Base-by-base conservation (phyloP, 257 asterid genomes). In the Rhazya stricta region DNA sequence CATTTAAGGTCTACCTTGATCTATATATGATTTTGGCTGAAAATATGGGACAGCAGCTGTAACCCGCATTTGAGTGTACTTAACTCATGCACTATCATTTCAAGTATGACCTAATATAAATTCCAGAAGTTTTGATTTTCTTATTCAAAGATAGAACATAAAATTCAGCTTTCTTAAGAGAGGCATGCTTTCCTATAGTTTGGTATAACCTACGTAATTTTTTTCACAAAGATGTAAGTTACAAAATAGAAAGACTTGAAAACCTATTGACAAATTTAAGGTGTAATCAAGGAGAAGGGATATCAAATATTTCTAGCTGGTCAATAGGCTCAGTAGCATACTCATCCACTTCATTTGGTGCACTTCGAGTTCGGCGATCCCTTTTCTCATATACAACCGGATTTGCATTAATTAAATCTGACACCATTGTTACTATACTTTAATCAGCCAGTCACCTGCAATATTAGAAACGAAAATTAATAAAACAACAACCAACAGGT, bases 271-370 rank as follows among this genome's bases (percentile, higher is more conserved):
- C 5, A 54, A 63, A 42, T 69, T 61, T 46, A 70, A 56, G 58
- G 77, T 32, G 43, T 34, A 69, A 77, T 46, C 62, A 72, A 58
- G 37, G 25, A 62, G 56, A 84, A 89, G 89, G 98, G 97, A 94
- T 94, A 94, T 94, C 96, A 83, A 91, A 94, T 69, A 94, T 80
- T 79, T 94, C 97, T 70, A 74, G 87, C 41, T 90, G 94, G 82
- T 94, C 98, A 65, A 94, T 94, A 3, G 84, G 61, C 74, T 90
- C 98, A 41, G 79, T 78, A 3, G 91, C 72, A 79, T 86, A 83
- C 81, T 94, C 97, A 75, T 76, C 91, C 80, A 84, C 86, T 77
- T 86, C 85, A 77, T 71, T 69, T 32, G 83, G 87, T 62, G 85
- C 56, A 74, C 37, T 76, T 72, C 97, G 86, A 72, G 85, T 69